phyloP scores from a whole-genome alignment of 495 filamentous ascomycete species.

The Neurospora cerealis region DNA sequence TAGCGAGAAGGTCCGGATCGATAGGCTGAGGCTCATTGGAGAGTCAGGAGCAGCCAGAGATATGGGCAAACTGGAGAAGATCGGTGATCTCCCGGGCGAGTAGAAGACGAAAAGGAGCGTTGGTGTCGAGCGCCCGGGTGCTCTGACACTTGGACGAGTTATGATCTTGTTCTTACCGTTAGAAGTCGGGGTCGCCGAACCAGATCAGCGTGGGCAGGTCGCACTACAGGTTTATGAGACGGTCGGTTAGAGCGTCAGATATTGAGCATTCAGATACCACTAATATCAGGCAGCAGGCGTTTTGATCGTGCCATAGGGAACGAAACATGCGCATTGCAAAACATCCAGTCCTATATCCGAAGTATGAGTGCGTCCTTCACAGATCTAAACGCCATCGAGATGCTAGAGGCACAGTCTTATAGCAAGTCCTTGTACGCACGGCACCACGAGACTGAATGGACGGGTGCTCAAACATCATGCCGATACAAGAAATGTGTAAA shows the following conservation, averaged over 20 bases:
- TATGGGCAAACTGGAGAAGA: slow-evolving; percentile 92
- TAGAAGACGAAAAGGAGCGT: slow-evolving; percentile 16
- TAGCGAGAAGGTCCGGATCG: slow-evolving; percentile 73
- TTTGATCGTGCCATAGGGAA: background rate
- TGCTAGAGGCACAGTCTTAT: background rate
- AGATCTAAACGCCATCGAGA: background rate
- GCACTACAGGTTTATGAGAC: too few species aligned
- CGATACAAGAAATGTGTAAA: background rate
- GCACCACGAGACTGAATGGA: background rate
- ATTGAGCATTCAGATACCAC: background rate
- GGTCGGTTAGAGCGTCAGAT: background rate
- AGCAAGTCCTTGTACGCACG: background rate
- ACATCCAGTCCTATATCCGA: background rate
- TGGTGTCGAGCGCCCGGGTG: background rate
- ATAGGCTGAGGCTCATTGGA: slow-evolving; percentile 77
- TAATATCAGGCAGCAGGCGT: background rate
- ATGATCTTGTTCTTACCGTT: background rate
- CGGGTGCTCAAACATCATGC: background rate
- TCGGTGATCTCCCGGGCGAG: slow-evolving; percentile 67
- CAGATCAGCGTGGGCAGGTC: too few species aligned
- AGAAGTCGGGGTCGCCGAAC: too few species aligned
- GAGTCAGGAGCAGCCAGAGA: slow-evolving; percentile 89
- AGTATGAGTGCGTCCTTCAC: background rate
- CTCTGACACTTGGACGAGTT: background rate
- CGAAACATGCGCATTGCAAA: background rate